Base-by-base conservation (phyloP, 805 yeast genomes). In the Wickerhamomyces tratensis region DNA sequence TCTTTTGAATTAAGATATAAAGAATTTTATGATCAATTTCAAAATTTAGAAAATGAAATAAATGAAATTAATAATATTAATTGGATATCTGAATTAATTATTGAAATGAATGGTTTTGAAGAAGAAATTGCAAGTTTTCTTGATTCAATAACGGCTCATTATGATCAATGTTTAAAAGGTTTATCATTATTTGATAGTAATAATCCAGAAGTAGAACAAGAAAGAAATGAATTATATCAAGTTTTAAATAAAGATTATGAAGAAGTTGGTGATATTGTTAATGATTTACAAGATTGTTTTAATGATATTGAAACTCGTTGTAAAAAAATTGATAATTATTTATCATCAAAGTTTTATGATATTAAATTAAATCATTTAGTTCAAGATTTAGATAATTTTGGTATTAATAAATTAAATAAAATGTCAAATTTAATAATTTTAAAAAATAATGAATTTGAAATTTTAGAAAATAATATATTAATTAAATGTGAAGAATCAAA, bases 91-190 rank as follows among this genome's bases (percentile, higher is more conserved):
- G 49, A 47, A 20, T 43, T 61, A 7, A 41, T 67, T 20, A 54
- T 53, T 3, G 76, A 73, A 41, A 77, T 74, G 46, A 51, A 61
- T 13, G 64, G 67, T 2, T 54, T 77, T 39, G 95, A 86, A 42
- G 69, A 71, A 44, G 93, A 83, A 41, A 69, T 86, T 60, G 94
- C 86, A 1, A 69, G 73, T 2, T 65, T 82, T 14, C 63, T 89
- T 33, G 79, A 77, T 43, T 76, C 88, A 52, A 64, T 88, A 39
- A 82, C 95, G 10, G 76, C 76, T 42, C 96, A 88, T 62, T 86
- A 79, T 52, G 96, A 88, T 58, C 87, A 85, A 55, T 84, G 95
- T 50, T 51, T 64, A 11, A 63, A 73, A 46, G 83, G 76, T 9
- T 53, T 64, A 4, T 61, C 62, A 5, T 49, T 64, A 13, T 39